Evolutionary conservation across 768 basidiomycete genomes (phyloP), one percentile per base, ranked within the genome.

Genomic region (Boletus reticuloceps): DNA sequence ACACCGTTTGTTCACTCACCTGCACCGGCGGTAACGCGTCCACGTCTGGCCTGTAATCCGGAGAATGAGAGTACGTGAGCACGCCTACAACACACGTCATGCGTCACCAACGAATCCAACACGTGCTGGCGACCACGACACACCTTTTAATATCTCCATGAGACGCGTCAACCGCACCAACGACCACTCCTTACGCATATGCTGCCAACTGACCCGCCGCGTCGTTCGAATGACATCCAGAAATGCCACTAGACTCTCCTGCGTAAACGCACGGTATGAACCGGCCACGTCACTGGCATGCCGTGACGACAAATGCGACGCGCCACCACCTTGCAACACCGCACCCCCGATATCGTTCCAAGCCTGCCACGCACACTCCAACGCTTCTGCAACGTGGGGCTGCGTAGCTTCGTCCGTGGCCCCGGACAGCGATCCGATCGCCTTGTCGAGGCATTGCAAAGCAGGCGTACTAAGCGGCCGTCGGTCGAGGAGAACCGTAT

Each of bases 1-100:
- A 20, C 17, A 14, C 10, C 38, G 2, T 42, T 12, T 17, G 31
- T 13, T 41, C 41, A 52, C 75, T 38, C 66, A 89, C 89, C 80
- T 93, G 91, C 8, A 92, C 82, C 41, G 91, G 89, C 20, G 84
- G 83, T 37, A 98, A 76, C 20, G 75, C 71, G 65, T 98, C 95
- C 40, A 94, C 77, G 63, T 99, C 96, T 2, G 91, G 88, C 40
- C 94, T 78, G 68, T 92, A 96, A 64, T 96, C 93, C 14, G 89
- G 85, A 0, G 91, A 94, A 53, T 78, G 77, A 3, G 85, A 75
- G 65, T 97, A 97, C 1, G 90, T 94, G 60, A 91, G 73, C 36
- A 89, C 78, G 27, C 85, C 89, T 90, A 58, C 6, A 47, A 41
- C 17, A 19, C 16, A 29, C 20, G 50, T 50, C 20, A 59, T 25